Conservation (phyloP, 2,329 filamentous ascomycete species). For the Phialemonium atrogriseum region DNA sequence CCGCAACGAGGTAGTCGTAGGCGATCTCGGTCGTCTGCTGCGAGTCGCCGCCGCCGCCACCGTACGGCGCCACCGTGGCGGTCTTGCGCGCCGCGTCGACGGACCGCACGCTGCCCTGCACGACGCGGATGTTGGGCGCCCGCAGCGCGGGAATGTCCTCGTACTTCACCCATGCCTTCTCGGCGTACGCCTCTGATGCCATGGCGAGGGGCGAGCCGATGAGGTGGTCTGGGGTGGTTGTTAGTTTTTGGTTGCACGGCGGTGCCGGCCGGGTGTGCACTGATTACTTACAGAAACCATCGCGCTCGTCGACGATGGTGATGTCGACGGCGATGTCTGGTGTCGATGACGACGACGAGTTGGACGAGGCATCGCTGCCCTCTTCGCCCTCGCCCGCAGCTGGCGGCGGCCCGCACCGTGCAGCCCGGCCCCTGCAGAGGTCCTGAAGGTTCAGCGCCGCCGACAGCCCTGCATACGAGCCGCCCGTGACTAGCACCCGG, state of each 20-base stretch:
- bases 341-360: conserved; percentile 1
- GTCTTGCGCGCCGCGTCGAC: conserved; percentile 53
- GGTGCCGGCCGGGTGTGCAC: conserved; percentile 1
- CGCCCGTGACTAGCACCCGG: conserved; percentile 59
- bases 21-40: conserved; percentile 27
- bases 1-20: conserved; percentile 72
- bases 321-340: conserved; percentile 51
- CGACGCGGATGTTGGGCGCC: conserved; percentile 49
- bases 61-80: conserved; percentile 44
- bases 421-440: conserved; percentile 46
- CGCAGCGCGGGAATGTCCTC: conserved; percentile 59
- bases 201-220: conserved; percentile 70
- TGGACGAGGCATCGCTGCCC: too few relatives aligned
- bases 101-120: conserved; percentile 55
- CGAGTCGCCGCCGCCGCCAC: conserved; percentile 35
- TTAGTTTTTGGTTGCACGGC: neutral
- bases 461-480: conserved; percentile 64
- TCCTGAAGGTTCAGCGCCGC: conserved; percentile 60
- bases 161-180: conserved; percentile 64
- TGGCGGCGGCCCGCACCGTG: conserved; percentile 30
- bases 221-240: conserved; percentile 51
- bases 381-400: conserved; percentile 11
- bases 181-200: conserved; percentile 52
- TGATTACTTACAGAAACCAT: conserved; percentile 63
- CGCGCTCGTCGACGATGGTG: conserved; percentile 69